phyloP scores from a whole-genome alignment of 257 asterid genomes.

The Solanum dulcamara region DNA sequence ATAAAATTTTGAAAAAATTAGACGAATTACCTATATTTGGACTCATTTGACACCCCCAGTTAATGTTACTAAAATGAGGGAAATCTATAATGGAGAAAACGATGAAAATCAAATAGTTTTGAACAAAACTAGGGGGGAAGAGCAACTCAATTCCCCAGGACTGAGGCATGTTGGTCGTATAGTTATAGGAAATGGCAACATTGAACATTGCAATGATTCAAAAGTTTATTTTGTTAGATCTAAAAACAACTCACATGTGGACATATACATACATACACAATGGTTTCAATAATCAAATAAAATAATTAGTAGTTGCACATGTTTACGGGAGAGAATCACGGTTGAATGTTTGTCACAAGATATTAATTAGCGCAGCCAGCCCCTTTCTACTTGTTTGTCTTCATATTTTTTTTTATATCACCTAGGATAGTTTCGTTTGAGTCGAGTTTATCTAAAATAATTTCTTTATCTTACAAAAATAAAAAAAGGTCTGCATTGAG shows the following conservation, averaged over 20 bases:
- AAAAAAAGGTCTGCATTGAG: neutral
- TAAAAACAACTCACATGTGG: constrained; percentile 2
- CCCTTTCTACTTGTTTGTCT: neutral
- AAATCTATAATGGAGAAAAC: neutral
- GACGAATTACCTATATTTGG: no score
- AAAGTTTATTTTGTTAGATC: constrained; percentile 5
- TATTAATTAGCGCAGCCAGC: neutral
- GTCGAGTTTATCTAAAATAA: no score
- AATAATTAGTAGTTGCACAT: constrained; percentile 22
- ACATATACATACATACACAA: neutral
- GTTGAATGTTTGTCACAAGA: constrained; percentile 53
- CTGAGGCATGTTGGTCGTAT: constrained; percentile 53
- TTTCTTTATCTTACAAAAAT: no score
- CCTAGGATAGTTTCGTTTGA: neutral
- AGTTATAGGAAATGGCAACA: neutral
- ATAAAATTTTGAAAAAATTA: no score
- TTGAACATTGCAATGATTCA: neutral
- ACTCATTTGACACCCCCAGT: no score
- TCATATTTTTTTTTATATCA: neutral
- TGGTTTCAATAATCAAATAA: neutral
- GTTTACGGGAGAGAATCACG: constrained; percentile 66
- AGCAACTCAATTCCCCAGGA: constrained; percentile 19
- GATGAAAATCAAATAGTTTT: constrained; percentile 9
- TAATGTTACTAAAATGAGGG: no score
- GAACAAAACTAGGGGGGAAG: neutral